Percentiles rank a stretch among this genome's conserved stretches.
phyloP scores from a whole-genome alignment of 1,284 basidiomycete species.

The Porogramme epimiltina region DNA sequence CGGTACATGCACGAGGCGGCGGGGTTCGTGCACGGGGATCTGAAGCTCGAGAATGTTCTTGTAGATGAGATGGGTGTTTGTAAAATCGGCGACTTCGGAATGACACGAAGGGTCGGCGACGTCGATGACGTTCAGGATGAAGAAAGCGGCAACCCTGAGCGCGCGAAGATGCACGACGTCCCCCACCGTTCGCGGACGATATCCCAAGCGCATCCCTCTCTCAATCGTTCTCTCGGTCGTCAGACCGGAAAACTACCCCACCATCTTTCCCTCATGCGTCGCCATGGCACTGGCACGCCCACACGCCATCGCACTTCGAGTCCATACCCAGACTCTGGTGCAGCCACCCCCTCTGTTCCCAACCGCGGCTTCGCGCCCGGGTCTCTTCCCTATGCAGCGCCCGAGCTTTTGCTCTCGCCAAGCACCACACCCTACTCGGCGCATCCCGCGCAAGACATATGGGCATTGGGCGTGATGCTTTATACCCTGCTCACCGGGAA shows the following conservation, averaged over 20 bases:
- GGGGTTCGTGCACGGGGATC: constrained; percentile 84
- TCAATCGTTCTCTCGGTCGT: constrained; percentile 24
- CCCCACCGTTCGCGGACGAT: constrained; percentile 23
- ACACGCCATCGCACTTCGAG: constrained; percentile 62
- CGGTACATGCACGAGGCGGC: constrained; percentile 84
- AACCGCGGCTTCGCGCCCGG: constrained; percentile 68
- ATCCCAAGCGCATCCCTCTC: constrained; percentile 19
- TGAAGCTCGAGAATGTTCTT: constrained; percentile 97
- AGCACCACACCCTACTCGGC: constrained; percentile 35
- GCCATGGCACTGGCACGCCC: constrained; percentile 36
- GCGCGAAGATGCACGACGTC: constrained; percentile 8
- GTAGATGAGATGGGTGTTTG: constrained; percentile 84
- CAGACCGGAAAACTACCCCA: constrained; percentile 27
- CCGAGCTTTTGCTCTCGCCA: constrained; percentile 65
- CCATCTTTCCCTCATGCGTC: constrained; percentile 39
- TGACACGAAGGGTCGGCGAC: constrained; percentile 67
- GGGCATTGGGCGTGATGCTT: constrained; percentile 89
- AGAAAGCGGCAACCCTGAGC: constrained; percentile 39
- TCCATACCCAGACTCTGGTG: constrained; percentile 41
- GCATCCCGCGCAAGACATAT: constrained; percentile 85
- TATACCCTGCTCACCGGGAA: constrained; percentile 81
- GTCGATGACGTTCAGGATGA: constrained; percentile 29
- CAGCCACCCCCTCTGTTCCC: constrained; percentile 23
- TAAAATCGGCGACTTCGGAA: constrained; percentile 84
- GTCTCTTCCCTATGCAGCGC: constrained; percentile 88